Evolutionary conservation across 371 early-diverging fungal species (phyloP).

Genomic region (Dichotomocladium elegans): DNA sequence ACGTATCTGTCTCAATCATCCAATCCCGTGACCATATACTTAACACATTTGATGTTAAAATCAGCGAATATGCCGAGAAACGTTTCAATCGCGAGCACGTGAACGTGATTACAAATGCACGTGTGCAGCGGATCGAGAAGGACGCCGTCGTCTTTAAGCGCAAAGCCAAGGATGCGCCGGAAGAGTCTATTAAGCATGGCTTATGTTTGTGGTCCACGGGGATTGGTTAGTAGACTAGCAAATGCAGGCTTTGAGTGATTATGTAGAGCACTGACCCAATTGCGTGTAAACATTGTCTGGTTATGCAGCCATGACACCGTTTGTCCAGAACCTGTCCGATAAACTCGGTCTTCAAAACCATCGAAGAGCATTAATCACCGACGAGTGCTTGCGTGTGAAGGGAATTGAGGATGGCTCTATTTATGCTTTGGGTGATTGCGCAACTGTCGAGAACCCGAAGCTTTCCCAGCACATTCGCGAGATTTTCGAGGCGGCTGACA

Average conservation of each 20-base stretch:
- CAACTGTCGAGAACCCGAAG: conserved; percentile 72
- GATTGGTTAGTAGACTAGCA: conserved; percentile 41
- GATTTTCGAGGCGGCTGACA: conserved; percentile 49
- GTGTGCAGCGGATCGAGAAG: conserved; percentile 58
- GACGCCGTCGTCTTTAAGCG: conserved; percentile 26
- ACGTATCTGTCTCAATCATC: conserved; percentile 65
- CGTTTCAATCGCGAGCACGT: conserved; percentile 74
- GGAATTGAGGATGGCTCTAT: conserved; percentile 61
- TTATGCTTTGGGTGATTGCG: conserved; percentile 88
- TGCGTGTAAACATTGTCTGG: neutral
- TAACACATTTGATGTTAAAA: conserved; percentile 73
- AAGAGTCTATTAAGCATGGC: conserved; percentile 58
- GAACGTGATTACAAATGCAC: conserved; percentile 67
- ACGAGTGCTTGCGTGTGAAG: conserved; percentile 65
- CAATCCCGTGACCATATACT: conserved; percentile 79
- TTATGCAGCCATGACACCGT: conserved; percentile 56
- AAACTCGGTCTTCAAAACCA: conserved; percentile 54
- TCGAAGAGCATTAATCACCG: conserved; percentile 67
- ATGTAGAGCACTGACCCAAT: neutral
- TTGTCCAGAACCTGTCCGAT: conserved; percentile 51
- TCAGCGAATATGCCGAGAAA: conserved; percentile 65
- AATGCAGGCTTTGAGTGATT: no score
- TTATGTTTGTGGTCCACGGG: conserved; percentile 88
- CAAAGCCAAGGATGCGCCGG: conserved; percentile 13
- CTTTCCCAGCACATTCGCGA: conserved; percentile 51